phyloP scores from a whole-genome alignment of 2,329 filamentous ascomycete genomes.

The Fusarium floridanum region DNA sequence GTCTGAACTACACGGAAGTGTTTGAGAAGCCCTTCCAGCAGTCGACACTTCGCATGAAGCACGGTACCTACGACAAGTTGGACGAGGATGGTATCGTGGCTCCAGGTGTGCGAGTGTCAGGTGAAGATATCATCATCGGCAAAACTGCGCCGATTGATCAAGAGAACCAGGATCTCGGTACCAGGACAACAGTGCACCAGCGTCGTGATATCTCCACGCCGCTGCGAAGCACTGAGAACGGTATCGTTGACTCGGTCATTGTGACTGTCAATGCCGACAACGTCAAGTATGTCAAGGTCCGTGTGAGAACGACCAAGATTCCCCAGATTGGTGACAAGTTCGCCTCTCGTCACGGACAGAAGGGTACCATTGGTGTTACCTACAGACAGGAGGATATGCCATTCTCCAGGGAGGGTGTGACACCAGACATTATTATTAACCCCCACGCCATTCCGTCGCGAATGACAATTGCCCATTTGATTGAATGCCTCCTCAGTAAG shows the following conservation, averaged over 20 bases:
- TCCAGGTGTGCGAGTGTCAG: constrained; percentile 93
- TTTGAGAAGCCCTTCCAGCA: constrained; percentile 95
- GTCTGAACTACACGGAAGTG: constrained; percentile 90
- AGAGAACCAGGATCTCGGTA: constrained; percentile 93
- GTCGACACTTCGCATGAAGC: constrained; percentile 92
- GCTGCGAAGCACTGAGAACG: constrained; percentile 93
- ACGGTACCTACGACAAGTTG: constrained; percentile 96
- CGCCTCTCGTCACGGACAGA: constrained; percentile 98
- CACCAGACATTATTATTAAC: constrained; percentile 98
- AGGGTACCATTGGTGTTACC: constrained; percentile 98
- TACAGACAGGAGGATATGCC: constrained; percentile 99
- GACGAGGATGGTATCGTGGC: constrained; percentile 96
- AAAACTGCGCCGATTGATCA: constrained; percentile 96
- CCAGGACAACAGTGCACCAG: constrained; percentile 88
- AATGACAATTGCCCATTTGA: constrained; percentile 99
- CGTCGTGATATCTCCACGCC: constrained; percentile 97
- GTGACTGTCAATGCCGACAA: constrained; percentile 96
- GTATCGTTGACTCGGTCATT: constrained; percentile 94
- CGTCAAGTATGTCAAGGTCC: constrained; percentile 95
- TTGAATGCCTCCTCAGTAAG: constrained; percentile 97
- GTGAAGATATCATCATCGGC: constrained; percentile 98
- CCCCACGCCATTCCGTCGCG: constrained; percentile 99
- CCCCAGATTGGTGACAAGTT: constrained; percentile 99
- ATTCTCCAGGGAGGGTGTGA: constrained; percentile 91
- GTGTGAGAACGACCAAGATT: constrained; percentile 96